Evolutionary conservation across 495 filamentous ascomycete genomes (phyloP), one percentile per base, ranked within the genome.

Genomic region (Talaromyces liani): DNA sequence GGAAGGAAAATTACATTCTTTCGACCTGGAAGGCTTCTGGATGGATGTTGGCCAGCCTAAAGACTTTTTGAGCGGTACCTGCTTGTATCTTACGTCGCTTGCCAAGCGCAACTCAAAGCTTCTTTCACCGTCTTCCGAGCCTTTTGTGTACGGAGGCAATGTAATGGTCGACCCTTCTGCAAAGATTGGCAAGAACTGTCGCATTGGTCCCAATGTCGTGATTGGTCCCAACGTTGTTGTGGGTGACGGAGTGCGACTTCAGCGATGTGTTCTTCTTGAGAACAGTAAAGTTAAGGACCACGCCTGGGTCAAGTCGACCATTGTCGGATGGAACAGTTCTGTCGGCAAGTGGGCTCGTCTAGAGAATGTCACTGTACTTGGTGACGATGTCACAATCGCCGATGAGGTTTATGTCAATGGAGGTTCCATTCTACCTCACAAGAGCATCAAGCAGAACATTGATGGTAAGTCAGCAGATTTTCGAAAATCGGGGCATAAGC

Each of bases 1-100:
- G 69, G 95, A 97, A 72, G 91, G 92, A 61, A 86, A 96, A 76
- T 79, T 99, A 55, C 94, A 99, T 84, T 97, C 93, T 2, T 97
- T 96, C 73, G 94, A 99, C 75, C 84, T 99, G 41, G 95, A 99
- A 67, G 93, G 94, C 66, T 99, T 96, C 83, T 99, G 94, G 94
- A 99, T 99, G 94, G 94, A 99, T 70, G 93, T 99, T 63, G 94
- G 94, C 68, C 94, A 99, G 75, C 94, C 94, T 61, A 99, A 99
- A 79, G 94, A 99, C 73, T 99, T 99, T 84, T 81, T 99, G 59
- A 91, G 87, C 34, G 94, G 94, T 64, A 98, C 94, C 66, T 99
- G 95, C 76, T 85, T 99, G 58, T 99, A 98, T 80, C 88, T 99
- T 58, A 92, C 90, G 24, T 95, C 91, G 12, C 85, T 99, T 61